Base-by-base conservation (phyloP, 306 rosid genomes). In the Quercus gilva region DNA sequence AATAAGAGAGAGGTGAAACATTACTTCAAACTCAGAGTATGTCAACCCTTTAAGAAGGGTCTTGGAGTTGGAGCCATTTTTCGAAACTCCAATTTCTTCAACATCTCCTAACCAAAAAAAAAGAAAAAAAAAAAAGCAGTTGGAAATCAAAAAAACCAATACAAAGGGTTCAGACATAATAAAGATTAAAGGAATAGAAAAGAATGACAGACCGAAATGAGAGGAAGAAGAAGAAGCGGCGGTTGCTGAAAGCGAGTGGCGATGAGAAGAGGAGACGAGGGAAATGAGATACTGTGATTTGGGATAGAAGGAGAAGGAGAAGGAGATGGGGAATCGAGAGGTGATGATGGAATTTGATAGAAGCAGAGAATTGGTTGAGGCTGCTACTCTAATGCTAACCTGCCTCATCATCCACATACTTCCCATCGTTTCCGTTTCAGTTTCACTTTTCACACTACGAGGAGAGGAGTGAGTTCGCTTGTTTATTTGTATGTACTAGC, bases 1-100 rank as follows among this genome's bases (percentile, higher is more conserved):
- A 41, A 41, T 8, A 73, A 31, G 5, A 21, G 20, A 31, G 41
- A 35, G 74, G 45, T 18, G 33, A 13, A 25, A 49, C 83, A 78
- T 85, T 83, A 91, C 98, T 84, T 91, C 80, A 35, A 94, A 90
- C 72, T 92, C 94, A 70, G 85, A 60, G 90, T 92, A 94, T 45
- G 81, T 77, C 92, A 94, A 87, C 29, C 94, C 98, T 84, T 94
- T 91, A 37, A 94, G 92, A 86, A 91, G 88, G 68, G 76, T 75
- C 88, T 91, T 91, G 4, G 85, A 85, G 81, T 90, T 91, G 4
- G 84, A 85, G 80, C 77, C 76, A 7, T 56, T 26, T 26, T 28
- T 81, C 20, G 88, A 77, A 83, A 70, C 51, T 23, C 75, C 81
- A 76, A 29, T 23, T 1, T 53, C 29, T 25, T 71, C 55, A 76